Evolutionary conservation across 2,329 filamentous ascomycete genomes (phyloP), one percentile per base, ranked within the genome.

Genomic region (Aphanocladium album): DNA sequence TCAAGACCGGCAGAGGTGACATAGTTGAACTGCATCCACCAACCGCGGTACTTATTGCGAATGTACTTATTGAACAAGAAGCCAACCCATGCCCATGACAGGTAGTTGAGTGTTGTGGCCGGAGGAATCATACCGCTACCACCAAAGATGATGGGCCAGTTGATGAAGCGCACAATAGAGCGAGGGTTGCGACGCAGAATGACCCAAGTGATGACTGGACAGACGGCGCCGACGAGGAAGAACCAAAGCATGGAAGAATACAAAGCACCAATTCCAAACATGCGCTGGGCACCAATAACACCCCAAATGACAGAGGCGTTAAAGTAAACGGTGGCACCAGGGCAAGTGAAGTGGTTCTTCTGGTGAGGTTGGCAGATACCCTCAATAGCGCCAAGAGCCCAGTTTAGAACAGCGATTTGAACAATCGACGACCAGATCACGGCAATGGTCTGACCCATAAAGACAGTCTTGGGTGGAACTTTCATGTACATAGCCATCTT

Each of bases 1-100:
- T 84, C 82, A 33, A 85, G 72, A 1, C 78, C 81, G 0, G 82
- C 82, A 9, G 82, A 83, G 0, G 81, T 75, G 56, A 84, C 75
- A 62, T 84, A 85, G 72, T 85, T 85, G 73, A 83, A 85, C 63
- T 66, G 64, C 65, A 67, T 77, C 81, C 81, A 83, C 81, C 81
- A 83, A 17, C 79, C 80, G 21, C 75, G 73, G 69, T 72, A 81
- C 57, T 74, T 72, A 61, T 75, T 70, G 50, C 77, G 76, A 62
- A 83, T 78, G 49, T 70, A 77, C 65, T 77, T 79, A 67, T 83
- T 82, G 71, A 83, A 83, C 54, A 82, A 57, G 52, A 77, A 75
- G 4, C 81, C 81, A 14, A 83, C 76, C 53, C 80, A 74, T 4
- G 77, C 79, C 80, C 80, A 84, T 41, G 76, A 71, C 16, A 80